A percentile compares a stretch with the other conserved stretches of the same genome.
Evolutionary conservation across 225 moss, liverwort and hornwort genomes (phyloP).

Genomic region (Sphagnum contortum): DNA sequence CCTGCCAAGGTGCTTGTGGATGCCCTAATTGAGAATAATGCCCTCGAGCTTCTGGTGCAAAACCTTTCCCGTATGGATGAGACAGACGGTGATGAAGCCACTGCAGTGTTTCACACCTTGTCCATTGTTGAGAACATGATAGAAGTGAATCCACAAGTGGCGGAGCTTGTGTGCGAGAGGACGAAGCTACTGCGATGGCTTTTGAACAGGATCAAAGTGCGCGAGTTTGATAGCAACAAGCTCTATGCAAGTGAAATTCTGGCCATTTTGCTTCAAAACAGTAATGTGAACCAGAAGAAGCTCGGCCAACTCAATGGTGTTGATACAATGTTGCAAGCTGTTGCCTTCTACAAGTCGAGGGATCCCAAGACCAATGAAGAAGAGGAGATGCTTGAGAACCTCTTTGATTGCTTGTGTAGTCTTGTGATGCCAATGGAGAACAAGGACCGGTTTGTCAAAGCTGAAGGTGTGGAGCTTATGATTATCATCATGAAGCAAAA

Average conservation of each 20-base stretch:
- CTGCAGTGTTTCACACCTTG: constrained; percentile 80
- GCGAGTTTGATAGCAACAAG: constrained; percentile 95
- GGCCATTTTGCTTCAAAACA: constrained; percentile 83
- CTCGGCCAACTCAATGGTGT: constrained; percentile 92
- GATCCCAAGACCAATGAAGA: constrained; percentile 92
- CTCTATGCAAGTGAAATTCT: constrained; percentile 93
- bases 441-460: constrained; percentile 95
- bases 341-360: constrained; percentile 91
- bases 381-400: constrained; percentile 94
- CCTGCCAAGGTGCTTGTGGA: constrained; percentile 78
- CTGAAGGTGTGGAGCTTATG: constrained; percentile 94
- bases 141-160: constrained; percentile 83
- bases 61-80: constrained; percentile 86
- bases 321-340: constrained; percentile 79
- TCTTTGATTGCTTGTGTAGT: constrained; percentile 87
- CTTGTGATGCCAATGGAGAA: constrained; percentile 94
- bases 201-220: constrained; percentile 72
- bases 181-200: constrained; percentile 92
- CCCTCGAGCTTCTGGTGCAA: constrained; percentile 82
- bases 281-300: constrained; percentile 78
- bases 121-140: constrained; percentile 95
- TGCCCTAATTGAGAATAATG: constrained; percentile 76
- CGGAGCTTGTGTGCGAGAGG: constrained; percentile 93
- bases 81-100: constrained; percentile 73
- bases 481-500: constrained; percentile 99